A percentile compares a stretch with the other conserved stretches of the same genome.
phyloP scores from a whole-genome alignment of 2,329 filamentous ascomycete genomes.

The Raffaelea albimanens region DNA sequence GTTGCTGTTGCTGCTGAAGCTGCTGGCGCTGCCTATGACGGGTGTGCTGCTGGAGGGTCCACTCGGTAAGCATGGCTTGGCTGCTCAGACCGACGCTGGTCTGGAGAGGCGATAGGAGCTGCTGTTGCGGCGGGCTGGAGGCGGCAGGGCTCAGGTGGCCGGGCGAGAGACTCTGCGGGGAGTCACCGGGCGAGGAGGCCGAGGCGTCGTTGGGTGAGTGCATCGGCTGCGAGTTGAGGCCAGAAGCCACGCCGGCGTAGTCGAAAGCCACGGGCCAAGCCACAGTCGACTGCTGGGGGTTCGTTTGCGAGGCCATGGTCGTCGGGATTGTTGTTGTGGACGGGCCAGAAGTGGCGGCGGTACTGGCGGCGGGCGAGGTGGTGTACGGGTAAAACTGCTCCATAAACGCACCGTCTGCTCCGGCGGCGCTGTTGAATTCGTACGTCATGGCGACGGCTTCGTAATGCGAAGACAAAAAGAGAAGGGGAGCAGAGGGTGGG shows the following conservation, averaged over 20 bases:
- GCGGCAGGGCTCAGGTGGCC: constrained; percentile 35
- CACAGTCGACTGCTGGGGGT: constrained; percentile 27
- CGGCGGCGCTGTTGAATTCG: constrained; percentile 20
- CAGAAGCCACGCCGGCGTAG: constrained; percentile 24
- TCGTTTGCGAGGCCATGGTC: constrained; percentile 26
- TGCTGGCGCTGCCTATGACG: constrained; percentile 32
- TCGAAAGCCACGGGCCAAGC: constrained; percentile 45
- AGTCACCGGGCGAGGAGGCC: constrained; percentile 43
- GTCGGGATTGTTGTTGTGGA: constrained; percentile 24
- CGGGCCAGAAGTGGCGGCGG: constrained; percentile 13
- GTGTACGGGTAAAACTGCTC: constrained; percentile 44
- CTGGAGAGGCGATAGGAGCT: constrained; percentile 47
- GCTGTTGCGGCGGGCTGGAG: constrained; percentile 44
- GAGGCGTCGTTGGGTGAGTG: constrained; percentile 31
- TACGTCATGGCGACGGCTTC: constrained; percentile 8
- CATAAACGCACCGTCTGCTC: constrained; percentile 47
- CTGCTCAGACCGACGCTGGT: constrained; percentile 38
- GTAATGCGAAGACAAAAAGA: not conserved
- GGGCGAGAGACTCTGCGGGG: constrained; percentile 35
- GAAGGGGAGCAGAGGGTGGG: not conserved
- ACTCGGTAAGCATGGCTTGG: constrained; percentile 45
- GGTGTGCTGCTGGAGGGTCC: constrained; percentile 44
- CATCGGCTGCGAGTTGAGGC: constrained; percentile 17
- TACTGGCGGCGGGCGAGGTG: constrained; percentile 17
- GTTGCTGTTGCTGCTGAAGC: constrained; percentile 19